Conservation (phyloP, 768 basidiomycete species). For the Collybia sordida region DNA sequence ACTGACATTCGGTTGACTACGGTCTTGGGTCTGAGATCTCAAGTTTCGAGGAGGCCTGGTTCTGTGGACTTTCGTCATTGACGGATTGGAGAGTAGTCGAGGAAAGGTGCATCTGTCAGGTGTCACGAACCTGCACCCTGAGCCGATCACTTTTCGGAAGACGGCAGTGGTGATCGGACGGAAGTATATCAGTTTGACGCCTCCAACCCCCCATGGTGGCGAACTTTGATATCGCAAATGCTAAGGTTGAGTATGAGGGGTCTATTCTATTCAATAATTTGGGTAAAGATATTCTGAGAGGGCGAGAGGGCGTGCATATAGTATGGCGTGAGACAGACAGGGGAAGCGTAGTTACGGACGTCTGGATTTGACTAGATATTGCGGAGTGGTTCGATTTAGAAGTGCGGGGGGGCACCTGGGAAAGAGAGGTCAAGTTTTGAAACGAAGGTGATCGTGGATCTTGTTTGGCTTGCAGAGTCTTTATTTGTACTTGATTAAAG, state of each 20-base stretch:
- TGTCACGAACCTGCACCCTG: slow-evolving; percentile 11
- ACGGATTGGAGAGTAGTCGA: slow-evolving; percentile 6
- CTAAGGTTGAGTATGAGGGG: too few species aligned
- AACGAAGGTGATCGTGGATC: slow-evolving; percentile 16
- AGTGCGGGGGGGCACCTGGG: slow-evolving; percentile 12
- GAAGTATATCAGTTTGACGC: slow-evolving; percentile 1
- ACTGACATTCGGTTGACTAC: too few species aligned
- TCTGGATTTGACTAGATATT: neutral
- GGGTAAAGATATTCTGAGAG: too few species aligned
- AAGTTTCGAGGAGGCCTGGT: neutral
- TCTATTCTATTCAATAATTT: too few species aligned
- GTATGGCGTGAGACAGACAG: too few species aligned
- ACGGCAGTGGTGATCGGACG: slow-evolving; percentile 7
- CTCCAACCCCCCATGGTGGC: slow-evolving; percentile 2
- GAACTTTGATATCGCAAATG: too few species aligned
- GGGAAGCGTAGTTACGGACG: too few species aligned
- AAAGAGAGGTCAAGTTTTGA: slow-evolving; percentile 6
- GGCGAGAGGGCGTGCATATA: too few species aligned
- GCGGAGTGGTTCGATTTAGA: slow-evolving; percentile 8
- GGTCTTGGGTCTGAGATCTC: neutral
- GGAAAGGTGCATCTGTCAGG: slow-evolving; percentile 18
- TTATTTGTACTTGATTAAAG: slow-evolving; percentile 9
- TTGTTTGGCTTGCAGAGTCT: slow-evolving; percentile 2
- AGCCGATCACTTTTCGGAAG: slow-evolving; percentile 7
- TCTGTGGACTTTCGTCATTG: slow-evolving; percentile 2